Evolutionary conservation across 1,284 basidiomycete species (phyloP).

Genomic region (Gastroboletus turbinatus): DNA sequence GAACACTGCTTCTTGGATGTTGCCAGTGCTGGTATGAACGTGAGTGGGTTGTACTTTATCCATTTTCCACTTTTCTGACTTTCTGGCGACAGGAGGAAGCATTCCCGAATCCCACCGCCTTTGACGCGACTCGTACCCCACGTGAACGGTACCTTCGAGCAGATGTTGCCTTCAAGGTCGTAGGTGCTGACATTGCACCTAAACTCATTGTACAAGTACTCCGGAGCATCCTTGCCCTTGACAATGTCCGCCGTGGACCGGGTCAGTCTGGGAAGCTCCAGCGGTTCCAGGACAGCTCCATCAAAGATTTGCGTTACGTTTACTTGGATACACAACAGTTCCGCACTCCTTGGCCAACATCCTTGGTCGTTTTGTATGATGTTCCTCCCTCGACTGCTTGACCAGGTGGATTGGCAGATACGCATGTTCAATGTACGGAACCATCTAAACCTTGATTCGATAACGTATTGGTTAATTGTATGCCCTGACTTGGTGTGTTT

Average conservation of each 20-base stretch:
- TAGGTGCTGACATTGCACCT: conserved; percentile 56
- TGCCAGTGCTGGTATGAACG: conserved; percentile 53
- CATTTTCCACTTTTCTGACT: background rate
- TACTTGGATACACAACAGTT: conserved; percentile 48
- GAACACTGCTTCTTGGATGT: conserved; percentile 63
- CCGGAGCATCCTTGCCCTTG: conserved; percentile 48
- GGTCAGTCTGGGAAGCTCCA: conserved; percentile 53
- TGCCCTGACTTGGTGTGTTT: background rate
- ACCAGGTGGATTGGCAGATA: background rate
- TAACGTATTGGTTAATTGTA: conserved; percentile 11
- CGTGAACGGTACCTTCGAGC: conserved; percentile 50
- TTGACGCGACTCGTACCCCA: conserved; percentile 47
- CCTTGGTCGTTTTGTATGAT: conserved; percentile 46
- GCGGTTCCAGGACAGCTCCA: conserved; percentile 37
- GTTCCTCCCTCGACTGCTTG: conserved; percentile 17
- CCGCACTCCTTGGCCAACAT: conserved; percentile 51
- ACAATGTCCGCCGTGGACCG: conserved; percentile 52
- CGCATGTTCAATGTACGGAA: background rate
- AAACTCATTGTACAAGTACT: conserved; percentile 53
- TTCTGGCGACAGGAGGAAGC: conserved; percentile 38
- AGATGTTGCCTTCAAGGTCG: conserved; percentile 54
- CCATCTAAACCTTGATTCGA: background rate
- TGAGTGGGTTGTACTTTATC: conserved; percentile 24
- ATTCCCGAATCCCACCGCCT: conserved; percentile 48
- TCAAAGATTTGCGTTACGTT: conserved; percentile 38